Base-by-base conservation (phyloP, 2,329 filamentous ascomycete species). In the Ceratocystis alfenasii region DNA sequence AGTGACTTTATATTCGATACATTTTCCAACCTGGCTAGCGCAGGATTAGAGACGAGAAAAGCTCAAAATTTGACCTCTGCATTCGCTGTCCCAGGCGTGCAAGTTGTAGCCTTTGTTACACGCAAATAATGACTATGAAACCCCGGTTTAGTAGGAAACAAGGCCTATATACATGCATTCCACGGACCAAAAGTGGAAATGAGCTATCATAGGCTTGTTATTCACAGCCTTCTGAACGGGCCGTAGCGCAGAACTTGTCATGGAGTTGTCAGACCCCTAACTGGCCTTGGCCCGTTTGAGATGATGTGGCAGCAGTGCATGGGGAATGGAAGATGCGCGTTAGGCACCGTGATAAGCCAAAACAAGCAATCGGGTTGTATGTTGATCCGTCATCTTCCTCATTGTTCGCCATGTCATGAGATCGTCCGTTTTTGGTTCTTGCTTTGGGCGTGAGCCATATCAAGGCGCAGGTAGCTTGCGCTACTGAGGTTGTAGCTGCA, bases 261-360 rank as follows among this genome's bases (percentile, higher is more conserved):
- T 33, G 55, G 33, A 41, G 46, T 25, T 36, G 55, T 59, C 55
- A 59, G 55, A 59, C 55, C 55, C 30, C 33, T 36, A 36, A 59
- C 8, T 30, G 55, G 28, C 28, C 55, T 5, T 59, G 28, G 12
- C 28, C 55, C 5, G 55, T 36, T 59, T 59, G 55, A 36, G 55
- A 36, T 59, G 55, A 59, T 59, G 55, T 59, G 55, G 55, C 55
- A 59, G 55, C 55, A 59, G 55, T 20, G 55, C 55, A 59, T 36
- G 55, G 10, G 7, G 36, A 41, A 41, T 41, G 36, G 36, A 12
- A 41, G 20, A 25, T 53, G 48, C 20, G 17, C 48, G 25, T 53
- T 53, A 53, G 48, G 48, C 48, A 53, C 48, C 20, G 48, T 53
- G 48, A 28, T 53, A 53, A 53, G 10, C 48, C 20, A 28, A 41